A percentile compares a stretch with the other conserved stretches of the same genome.
Evolutionary conservation across 768 basidiomycete genomes (phyloP).

Genomic region (Xerocomus brunneocitrinus): DNA sequence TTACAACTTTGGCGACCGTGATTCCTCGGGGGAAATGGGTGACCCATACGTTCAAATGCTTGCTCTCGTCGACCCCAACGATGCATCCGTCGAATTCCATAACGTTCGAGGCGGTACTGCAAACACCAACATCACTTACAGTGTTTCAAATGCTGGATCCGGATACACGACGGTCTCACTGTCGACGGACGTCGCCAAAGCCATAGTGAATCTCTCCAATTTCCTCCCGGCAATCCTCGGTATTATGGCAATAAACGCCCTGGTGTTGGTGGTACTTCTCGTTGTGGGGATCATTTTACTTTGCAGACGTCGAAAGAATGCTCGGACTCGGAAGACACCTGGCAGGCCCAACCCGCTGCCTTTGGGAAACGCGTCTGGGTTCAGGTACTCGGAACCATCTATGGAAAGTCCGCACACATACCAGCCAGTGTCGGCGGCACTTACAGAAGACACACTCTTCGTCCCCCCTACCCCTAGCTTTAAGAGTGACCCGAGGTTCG

Average conservation of each 20-base stretch:
- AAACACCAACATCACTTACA: constrained; percentile 65
- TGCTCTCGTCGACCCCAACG: constrained; percentile 60
- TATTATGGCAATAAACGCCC: constrained; percentile 72
- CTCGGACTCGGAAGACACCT: constrained; percentile 32
- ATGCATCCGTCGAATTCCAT: constrained; percentile 71
- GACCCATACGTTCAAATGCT: constrained; percentile 76
- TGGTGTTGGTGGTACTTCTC: constrained; percentile 56
- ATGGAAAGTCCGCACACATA: constrained; percentile 48
- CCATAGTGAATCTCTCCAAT: constrained; percentile 57
- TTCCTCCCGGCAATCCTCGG: constrained; percentile 73
- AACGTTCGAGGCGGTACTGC: constrained; percentile 59
- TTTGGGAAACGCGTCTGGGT: constrained; percentile 35
- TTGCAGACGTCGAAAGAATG: constrained; percentile 44
- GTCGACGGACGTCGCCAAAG: constrained; percentile 52
- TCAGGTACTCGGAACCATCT: constrained; percentile 36
- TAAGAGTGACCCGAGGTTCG: constrained; percentile 32
- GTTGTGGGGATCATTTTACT: constrained; percentile 50
- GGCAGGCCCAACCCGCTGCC: constrained; percentile 58
- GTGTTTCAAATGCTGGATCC: constrained; percentile 40
- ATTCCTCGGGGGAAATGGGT: constrained; percentile 58
- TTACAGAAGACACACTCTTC: constrained; percentile 43
- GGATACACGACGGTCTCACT: constrained; percentile 47
- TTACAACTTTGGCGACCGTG: constrained; percentile 82
- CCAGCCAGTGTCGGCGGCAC: constrained; percentile 60
- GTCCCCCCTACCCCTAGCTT: constrained; percentile 59